phyloP scores from a whole-genome alignment of 2,329 filamentous ascomycete genomes.

The Fusarium pseudograminearum region DNA sequence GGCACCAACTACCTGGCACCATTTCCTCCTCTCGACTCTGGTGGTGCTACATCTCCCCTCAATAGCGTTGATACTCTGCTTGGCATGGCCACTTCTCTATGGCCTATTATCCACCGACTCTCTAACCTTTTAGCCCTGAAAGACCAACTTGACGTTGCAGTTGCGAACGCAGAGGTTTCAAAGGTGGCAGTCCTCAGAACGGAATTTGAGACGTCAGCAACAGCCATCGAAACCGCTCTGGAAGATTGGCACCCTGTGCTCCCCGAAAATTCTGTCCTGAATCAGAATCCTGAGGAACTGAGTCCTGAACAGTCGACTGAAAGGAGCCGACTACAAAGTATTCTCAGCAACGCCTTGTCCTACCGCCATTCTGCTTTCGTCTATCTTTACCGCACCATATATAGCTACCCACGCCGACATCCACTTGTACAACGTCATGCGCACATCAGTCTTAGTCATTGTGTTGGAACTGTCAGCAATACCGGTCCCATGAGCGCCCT shows the following conservation, averaged over 20 bases:
- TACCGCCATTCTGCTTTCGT: slow-evolving; percentile 70
- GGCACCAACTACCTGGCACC: slow-evolving; percentile 61
- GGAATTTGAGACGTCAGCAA: slow-evolving; percentile 64
- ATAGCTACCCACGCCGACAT: slow-evolving; percentile 61
- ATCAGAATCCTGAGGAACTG: slow-evolving; percentile 42
- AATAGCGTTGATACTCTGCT: slow-evolving; percentile 69
- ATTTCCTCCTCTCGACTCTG: slow-evolving; percentile 60
- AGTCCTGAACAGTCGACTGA: slow-evolving; percentile 49
- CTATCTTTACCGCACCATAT: slow-evolving; percentile 68
- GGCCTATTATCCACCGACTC: slow-evolving; percentile 72
- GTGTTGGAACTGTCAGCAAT: slow-evolving; percentile 65
- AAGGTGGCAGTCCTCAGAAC: slow-evolving; percentile 62
- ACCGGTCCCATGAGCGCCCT: slow-evolving; percentile 72
- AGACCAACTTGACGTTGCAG: slow-evolving; percentile 61
- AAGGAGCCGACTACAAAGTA: slow-evolving; percentile 62
- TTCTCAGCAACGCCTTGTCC: slow-evolving; percentile 69
- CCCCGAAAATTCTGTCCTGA: slow-evolving; percentile 53
- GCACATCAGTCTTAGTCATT: slow-evolving; percentile 64
- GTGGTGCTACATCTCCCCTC: slow-evolving; percentile 59
- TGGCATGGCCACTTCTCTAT: slow-evolving; percentile 71
- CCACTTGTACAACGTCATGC: slow-evolving; percentile 66
- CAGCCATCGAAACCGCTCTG: slow-evolving; percentile 67
- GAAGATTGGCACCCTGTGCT: slow-evolving; percentile 67
- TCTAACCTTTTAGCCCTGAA: slow-evolving; percentile 67
- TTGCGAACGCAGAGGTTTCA: slow-evolving; percentile 55